Conservation (phyloP, 345 rosid genomes). For the Turnera subulata region DNA sequence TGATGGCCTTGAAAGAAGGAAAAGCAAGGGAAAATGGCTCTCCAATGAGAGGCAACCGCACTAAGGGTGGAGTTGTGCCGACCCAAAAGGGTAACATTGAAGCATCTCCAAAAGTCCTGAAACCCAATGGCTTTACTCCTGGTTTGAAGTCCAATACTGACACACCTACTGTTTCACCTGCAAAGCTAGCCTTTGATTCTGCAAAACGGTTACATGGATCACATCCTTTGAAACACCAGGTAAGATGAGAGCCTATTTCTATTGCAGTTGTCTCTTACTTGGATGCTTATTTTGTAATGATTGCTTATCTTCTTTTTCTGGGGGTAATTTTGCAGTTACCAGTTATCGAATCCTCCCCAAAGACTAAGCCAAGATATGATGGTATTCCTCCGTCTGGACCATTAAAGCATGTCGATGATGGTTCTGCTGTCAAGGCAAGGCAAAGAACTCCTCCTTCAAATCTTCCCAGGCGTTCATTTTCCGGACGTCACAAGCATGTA, state of each 20-base stretch:
- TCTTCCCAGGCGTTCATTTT: slow-evolving; percentile 50
- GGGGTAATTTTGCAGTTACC: slow-evolving; percentile 48
- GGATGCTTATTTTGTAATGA: slow-evolving; percentile 4
- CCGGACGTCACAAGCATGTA: slow-evolving; percentile 42
- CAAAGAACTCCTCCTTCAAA: slow-evolving; percentile 75
- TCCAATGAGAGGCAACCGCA: slow-evolving; percentile 65
- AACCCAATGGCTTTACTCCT: slow-evolving; percentile 44
- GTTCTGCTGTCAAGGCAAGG: slow-evolving; percentile 49
- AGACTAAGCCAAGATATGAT: slow-evolving; percentile 67
- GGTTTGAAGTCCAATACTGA: slow-evolving; percentile 49
- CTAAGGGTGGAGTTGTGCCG: slow-evolving; percentile 40
- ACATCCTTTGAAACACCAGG: slow-evolving; percentile 69
- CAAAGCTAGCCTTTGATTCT: slow-evolving; percentile 51
- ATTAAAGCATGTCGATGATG: slow-evolving; percentile 45
- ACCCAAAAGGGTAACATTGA: slow-evolving; percentile 52
- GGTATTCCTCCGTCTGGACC: slow-evolving; percentile 56
- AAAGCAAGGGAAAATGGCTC: slow-evolving; percentile 81
- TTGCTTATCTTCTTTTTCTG: slow-evolving; percentile 2
- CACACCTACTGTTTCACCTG: slow-evolving; percentile 30
- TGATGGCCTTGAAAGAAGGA: slow-evolving; percentile 94
- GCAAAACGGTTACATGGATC: slow-evolving; percentile 47
- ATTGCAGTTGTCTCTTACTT: slow-evolving; percentile 5
- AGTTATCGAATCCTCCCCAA: slow-evolving; percentile 50
- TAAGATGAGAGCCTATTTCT: slow-evolving; percentile 16
- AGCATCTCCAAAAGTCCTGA: slow-evolving; percentile 61